Base-by-base conservation (phyloP, 768 basidiomycete species). In the Imleria badia region DNA sequence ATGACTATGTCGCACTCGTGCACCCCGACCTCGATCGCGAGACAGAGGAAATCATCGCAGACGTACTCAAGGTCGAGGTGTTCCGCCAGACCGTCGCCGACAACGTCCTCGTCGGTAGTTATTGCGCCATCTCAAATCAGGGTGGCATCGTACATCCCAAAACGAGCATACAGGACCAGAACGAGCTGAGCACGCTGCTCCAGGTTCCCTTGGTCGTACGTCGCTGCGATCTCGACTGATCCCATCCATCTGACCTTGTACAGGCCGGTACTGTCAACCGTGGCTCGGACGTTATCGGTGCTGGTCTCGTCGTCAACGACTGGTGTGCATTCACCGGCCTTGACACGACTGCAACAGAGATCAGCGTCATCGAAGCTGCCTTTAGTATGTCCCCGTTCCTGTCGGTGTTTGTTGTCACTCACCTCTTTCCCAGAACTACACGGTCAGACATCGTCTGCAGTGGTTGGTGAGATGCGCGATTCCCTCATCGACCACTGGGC, bases 241-340 rank as follows among this genome's bases (percentile, higher is more conserved):
- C 6, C 2, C 14, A 3, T 31, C 11, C 13, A 14, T 50, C 54
- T 61, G 35, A 56, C 34, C 8, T 5, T 45, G 5, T 58, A 13
- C 19, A 96, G 94, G 94, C 97, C 47, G 97, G 97, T 22, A 98
- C 97, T 4, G 94, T 99, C 56, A 99, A 98, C 74, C 87, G 97
- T 68, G 97, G 97, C 65, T 97, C 94, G 44, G 97, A 98, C 65
- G 94, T 98, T 35, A 87, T 99, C 60, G 97, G 97, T 30, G 97
- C 96, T 10, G 97, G 97, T 30, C 80, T 98, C 33, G 94, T 99
- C 52, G 97, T 98, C 53, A 99, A 99, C 66, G 97, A 98, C 71
- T 98, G 97, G 97, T 93, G 91, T 75, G 97, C 97, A 11, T 98
- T 98, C 74, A 94, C 94, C n/a, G 97, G 97, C 34, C 80, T 97